These are phyloP conservation scores for Pisolithus marmoratus DNA, from an alignment of 768 basidiomycete genomes.

Conservation along the genomic window DNA sequence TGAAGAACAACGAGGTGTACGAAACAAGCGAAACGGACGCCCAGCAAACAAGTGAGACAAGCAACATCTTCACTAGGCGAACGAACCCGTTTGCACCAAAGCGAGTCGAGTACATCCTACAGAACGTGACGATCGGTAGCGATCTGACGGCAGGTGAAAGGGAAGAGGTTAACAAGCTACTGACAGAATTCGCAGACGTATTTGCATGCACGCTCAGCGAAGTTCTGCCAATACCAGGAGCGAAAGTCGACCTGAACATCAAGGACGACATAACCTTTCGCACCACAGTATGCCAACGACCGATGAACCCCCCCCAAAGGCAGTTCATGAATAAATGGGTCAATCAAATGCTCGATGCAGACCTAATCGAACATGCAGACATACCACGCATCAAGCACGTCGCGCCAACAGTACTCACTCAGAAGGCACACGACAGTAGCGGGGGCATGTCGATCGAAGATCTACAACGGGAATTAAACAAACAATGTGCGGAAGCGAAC, in stretches of 20 bases:
- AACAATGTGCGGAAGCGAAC: not conserved
- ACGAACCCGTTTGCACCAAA: not conserved
- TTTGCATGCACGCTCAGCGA: constrained; percentile 37
- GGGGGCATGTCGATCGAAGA: constrained; percentile 29
- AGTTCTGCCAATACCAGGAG: constrained; percentile 21
- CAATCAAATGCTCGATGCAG: not conserved
- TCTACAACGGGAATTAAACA: constrained; percentile 29
- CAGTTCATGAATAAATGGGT: not conserved
- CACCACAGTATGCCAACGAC: not conserved
- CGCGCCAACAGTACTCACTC: constrained; percentile 28
- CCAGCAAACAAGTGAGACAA: not conserved
- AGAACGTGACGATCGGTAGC: constrained; percentile 19
- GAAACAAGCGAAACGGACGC: not conserved
- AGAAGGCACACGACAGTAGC: constrained; percentile 29
- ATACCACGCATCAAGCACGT: not conserved
- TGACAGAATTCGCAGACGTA: constrained; percentile 30
- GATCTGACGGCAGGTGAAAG: constrained; percentile 24
- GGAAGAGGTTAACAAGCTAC: constrained; percentile 15
- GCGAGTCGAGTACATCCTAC: constrained; percentile 14
- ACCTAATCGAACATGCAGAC: not conserved
- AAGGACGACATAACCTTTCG: not conserved
- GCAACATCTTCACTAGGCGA: not conserved
- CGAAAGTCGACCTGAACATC: not conserved
- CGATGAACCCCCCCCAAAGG: not conserved
- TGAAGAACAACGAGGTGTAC: not conserved